Percentiles rank a stretch among this genome's conserved stretches.
These are phyloP conservation scores for Phytophthora crassamura DNA, from an alignment of 352 stramenopile genomes.

Conservation along the genomic window DNA sequence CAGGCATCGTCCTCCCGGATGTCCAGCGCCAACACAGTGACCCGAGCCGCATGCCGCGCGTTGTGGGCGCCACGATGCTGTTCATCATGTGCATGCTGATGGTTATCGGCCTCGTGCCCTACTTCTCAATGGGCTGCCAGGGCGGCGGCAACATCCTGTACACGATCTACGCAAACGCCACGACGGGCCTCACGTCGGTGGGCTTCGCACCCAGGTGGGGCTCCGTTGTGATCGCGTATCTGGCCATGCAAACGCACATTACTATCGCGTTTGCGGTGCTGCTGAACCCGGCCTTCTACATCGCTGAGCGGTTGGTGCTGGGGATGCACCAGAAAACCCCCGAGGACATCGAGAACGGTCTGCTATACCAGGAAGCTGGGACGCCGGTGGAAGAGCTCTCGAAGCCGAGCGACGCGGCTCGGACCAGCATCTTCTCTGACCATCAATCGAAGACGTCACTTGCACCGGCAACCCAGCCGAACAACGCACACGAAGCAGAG, in stretches of 20 bases:
- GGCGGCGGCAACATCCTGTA: slow-evolving; percentile 35
- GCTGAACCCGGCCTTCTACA: slow-evolving; percentile 46
- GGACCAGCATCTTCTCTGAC: slow-evolving; percentile 18
- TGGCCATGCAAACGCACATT: slow-evolving; percentile 43
- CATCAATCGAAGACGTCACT: slow-evolving; percentile 40
- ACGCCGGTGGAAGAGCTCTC: slow-evolving; percentile 18
- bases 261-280: slow-evolving; percentile 50
- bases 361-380: slow-evolving; percentile 19
- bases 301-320: slow-evolving; percentile 45
- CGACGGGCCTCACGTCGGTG: slow-evolving; percentile 32
- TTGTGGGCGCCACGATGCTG: slow-evolving; percentile 54
- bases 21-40: slow-evolving; percentile 36
- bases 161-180: slow-evolving; percentile 29
- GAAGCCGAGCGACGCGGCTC: slow-evolving; percentile 17
- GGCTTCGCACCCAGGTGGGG: slow-evolving; percentile 33
- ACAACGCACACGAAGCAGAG: slow-evolving; percentile 21
- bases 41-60: slow-evolving; percentile 38
- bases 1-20: slow-evolving; percentile 33
- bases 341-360: slow-evolving; percentile 17
- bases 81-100: slow-evolving; percentile 56
- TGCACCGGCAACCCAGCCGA: slow-evolving; percentile 29
- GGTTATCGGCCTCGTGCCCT: slow-evolving; percentile 47
- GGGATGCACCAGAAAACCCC: slow-evolving; percentile 36
- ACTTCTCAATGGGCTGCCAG: slow-evolving; percentile 44
- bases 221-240: slow-evolving; percentile 30